Base-by-base conservation (phyloP, 495 filamentous ascomycete genomes). In the Xanthoparmelia taractica region DNA sequence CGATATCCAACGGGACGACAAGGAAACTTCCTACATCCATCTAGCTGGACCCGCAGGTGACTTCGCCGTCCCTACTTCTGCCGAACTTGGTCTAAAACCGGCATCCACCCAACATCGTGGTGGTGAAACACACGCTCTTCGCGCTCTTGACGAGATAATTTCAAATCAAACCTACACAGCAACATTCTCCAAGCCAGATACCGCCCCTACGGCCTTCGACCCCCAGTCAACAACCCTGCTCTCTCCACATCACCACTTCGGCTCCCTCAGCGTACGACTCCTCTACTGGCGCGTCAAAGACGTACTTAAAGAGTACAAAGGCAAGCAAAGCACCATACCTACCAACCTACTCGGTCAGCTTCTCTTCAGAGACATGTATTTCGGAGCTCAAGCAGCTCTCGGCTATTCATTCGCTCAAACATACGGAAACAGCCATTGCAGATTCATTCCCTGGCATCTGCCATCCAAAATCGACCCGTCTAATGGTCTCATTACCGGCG, bases 301-400 rank as follows among this genome's bases (percentile, higher is more conserved):
- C 18, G 75, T 83, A 33, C 73, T 87, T 12, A 69, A 77, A 20
- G 70, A 74, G 38, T 74, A 76, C 12, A 70, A 73, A 20, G 75
- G 78, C 25, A 81, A 81, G 60, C 70, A 70, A 52, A 78, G 81
- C 2, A 68, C 75, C 13, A 78, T 83, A 0, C 87, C 87, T 0
- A 82, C 80, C 1, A 86, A 82, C 58, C 71, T 90, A 5, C 84
- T 80, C 4, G 87, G 87, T 18, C 87, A 90, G 66, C 73, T 89
- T 2, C 76, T 88, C 0, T 90, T 90, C 69, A 77, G 87, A 0
- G 87, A 90, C 62, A 90, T 89, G 87, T 90, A 88, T 73, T 88
- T 90, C 63, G 86, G 76, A 38, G 87, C 87, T 0, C 86, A 90
- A 69, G 83, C 86, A 3, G 76, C 78, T 0, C 73, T 89, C 4